Evolutionary conservation across 305 asterid genomes (phyloP).

Genomic region (Solanum hybrid): DNA sequence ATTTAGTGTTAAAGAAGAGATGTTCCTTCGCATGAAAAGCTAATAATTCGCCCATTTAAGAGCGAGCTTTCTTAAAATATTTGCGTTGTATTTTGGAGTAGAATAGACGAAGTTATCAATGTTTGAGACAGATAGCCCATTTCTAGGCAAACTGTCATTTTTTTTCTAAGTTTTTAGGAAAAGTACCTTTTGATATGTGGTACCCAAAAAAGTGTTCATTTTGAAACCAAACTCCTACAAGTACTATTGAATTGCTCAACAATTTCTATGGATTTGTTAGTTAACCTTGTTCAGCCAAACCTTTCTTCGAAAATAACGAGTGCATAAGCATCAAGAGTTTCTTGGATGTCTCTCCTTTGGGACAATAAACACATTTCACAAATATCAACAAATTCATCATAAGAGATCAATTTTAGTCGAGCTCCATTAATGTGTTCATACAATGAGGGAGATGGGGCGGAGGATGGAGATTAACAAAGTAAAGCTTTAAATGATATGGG

Average conservation of each 20-base stretch:
- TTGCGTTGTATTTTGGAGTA: neutral
- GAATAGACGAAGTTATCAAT: neutral
- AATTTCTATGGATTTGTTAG: neutral
- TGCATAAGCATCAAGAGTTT: neutral
- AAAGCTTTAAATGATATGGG: neutral
- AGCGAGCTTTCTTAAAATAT: neutral
- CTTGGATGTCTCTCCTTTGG: neutral
- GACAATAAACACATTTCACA: neutral
- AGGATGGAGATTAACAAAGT: neutral
- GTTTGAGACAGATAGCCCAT: neutral
- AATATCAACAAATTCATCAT: neutral
- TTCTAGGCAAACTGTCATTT: neutral
- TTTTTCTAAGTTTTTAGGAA: neutral
- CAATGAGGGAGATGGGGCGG: neutral
- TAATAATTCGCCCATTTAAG: neutral
- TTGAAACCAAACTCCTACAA: neutral
- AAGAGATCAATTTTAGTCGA: neutral
- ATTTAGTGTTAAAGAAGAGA: neutral
- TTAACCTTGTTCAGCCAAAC: neutral
- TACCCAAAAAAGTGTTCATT: neutral
- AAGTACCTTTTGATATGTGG: no score
- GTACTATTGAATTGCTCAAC: neutral
- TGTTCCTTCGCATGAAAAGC: neutral
- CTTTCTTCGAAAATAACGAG: neutral
- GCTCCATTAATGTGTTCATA: neutral